Evolutionary conservation across 345 rosid genomes (phyloP).

Genomic region (Nephelium lappaceum): DNA sequence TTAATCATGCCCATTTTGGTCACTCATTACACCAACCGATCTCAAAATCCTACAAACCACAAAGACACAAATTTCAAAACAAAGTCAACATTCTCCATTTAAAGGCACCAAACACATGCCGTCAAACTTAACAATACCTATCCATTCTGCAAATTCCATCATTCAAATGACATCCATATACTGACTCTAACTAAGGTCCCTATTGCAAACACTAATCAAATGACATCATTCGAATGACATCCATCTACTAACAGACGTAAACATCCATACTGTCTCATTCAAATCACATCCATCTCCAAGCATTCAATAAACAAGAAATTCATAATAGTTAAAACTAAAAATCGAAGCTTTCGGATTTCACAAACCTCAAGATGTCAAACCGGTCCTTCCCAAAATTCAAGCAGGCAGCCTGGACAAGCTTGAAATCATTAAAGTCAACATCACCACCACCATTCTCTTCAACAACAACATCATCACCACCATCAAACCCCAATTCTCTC

Average conservation of each 20-base stretch:
- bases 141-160: background rate
- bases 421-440: constrained; percentile 69
- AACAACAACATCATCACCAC: constrained; percentile 22
- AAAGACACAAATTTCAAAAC: too few species aligned
- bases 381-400: constrained; percentile 95
- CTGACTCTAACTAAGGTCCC: background rate
- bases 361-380: constrained; percentile 92
- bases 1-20: background rate
- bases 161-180: background rate
- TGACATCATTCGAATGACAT: background rate
- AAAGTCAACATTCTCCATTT: background rate
- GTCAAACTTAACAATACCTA: background rate
- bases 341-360: background rate
- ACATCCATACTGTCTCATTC: background rate
- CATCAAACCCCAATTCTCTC: constrained; percentile 58
- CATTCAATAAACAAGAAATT: constrained; percentile 9
- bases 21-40: background rate
- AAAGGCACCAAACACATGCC: background rate
- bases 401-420: constrained; percentile 79
- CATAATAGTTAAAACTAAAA: background rate
- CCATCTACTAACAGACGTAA: background rate
- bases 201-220: too few species aligned
- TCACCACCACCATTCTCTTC: constrained; percentile 34
- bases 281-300: background rate
- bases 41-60: background rate